These are phyloP conservation scores for Phytophthora macrochlamydospora DNA, from an alignment of 352 stramenopile genomes.

Conservation along the genomic window DNA sequence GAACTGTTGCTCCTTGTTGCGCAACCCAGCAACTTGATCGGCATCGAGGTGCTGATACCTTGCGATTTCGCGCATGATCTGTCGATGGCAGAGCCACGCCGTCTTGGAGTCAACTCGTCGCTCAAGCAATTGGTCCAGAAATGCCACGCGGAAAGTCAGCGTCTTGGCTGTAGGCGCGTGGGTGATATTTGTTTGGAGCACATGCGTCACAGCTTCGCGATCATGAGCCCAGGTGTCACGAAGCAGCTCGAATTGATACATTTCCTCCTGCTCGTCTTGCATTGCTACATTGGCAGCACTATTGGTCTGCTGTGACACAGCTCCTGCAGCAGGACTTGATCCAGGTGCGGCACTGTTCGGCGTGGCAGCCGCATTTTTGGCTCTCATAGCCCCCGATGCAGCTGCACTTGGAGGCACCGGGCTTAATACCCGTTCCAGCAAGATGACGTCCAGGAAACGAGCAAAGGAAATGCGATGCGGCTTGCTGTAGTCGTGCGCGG, in stretches of 20 bases:
- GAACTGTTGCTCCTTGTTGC: slow-evolving; percentile 73
- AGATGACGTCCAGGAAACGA: slow-evolving; percentile 62
- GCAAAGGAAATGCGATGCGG: slow-evolving; percentile 64
- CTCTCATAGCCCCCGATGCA: slow-evolving; percentile 21
- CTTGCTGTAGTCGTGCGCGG: slow-evolving; percentile 64
- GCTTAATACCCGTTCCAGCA: slow-evolving; percentile 58
- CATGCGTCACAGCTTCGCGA: slow-evolving; percentile 47
- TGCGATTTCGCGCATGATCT: slow-evolving; percentile 82
- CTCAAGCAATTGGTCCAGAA: slow-evolving; percentile 66
- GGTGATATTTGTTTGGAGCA: slow-evolving; percentile 56
- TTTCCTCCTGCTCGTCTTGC: slow-evolving; percentile 63
- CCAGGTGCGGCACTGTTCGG: slow-evolving; percentile 1
- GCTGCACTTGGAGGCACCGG: slow-evolving; percentile 24
- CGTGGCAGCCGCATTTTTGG: slow-evolving; percentile 24
- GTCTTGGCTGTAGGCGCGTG: slow-evolving; percentile 61
- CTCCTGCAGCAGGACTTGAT: background rate
- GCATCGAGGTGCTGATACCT: slow-evolving; percentile 72
- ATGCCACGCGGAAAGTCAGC: slow-evolving; percentile 66
- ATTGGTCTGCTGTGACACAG: slow-evolving; percentile 5
- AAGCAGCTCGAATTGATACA: slow-evolving; percentile 75
- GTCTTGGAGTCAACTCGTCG: slow-evolving; percentile 79
- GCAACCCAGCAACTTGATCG: slow-evolving; percentile 63
- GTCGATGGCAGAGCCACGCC: slow-evolving; percentile 76
- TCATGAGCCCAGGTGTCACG: slow-evolving; percentile 75
- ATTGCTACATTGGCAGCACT: slow-evolving; percentile 4